Evolutionary conservation across 768 basidiomycete genomes (phyloP).

Genomic region (Suillus ampliporus): DNA sequence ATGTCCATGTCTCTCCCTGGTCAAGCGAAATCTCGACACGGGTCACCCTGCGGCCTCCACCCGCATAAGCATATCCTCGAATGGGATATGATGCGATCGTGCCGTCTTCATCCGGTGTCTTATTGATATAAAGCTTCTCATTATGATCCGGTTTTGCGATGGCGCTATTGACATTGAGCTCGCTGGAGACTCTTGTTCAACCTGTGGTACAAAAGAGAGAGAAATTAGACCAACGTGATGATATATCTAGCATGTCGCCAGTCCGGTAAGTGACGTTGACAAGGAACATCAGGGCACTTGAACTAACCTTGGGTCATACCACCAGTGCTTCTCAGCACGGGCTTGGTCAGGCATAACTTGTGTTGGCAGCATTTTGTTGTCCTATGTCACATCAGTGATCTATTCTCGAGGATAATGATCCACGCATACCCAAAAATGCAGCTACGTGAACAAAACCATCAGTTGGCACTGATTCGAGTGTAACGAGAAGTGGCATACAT

Average conservation of each 20-base stretch:
- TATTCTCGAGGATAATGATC: neutral
- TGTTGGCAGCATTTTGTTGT: slow-evolving; percentile 68
- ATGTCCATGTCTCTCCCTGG: slow-evolving; percentile 53
- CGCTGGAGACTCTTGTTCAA: slow-evolving; percentile 47
- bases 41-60: slow-evolving; percentile 61
- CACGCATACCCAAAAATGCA: slow-evolving; percentile 42
- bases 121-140: slow-evolving; percentile 42
- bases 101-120: slow-evolving; percentile 12
- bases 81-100: slow-evolving; percentile 42
- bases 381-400: slow-evolving; percentile 25
- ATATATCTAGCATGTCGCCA: slow-evolving; percentile 30
- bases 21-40: slow-evolving; percentile 64
- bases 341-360: slow-evolving; percentile 57
- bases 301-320: slow-evolving; percentile 53
- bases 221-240: slow-evolving; percentile 35
- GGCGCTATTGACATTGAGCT: slow-evolving; percentile 64
- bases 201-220: slow-evolving; percentile 2
- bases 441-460: slow-evolving; percentile 18
- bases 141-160: slow-evolving; percentile 62
- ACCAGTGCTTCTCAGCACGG: slow-evolving; percentile 56
- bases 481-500: slow-evolving; percentile 39
- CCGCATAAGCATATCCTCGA: slow-evolving; percentile 66
- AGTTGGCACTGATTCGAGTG: slow-evolving; percentile 4
- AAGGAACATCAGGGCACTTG: slow-evolving; percentile 7
- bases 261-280: slow-evolving; percentile 1